Base-by-base conservation (phyloP, 352 stramenopile genomes). In the Phytophthora vignae region DNA sequence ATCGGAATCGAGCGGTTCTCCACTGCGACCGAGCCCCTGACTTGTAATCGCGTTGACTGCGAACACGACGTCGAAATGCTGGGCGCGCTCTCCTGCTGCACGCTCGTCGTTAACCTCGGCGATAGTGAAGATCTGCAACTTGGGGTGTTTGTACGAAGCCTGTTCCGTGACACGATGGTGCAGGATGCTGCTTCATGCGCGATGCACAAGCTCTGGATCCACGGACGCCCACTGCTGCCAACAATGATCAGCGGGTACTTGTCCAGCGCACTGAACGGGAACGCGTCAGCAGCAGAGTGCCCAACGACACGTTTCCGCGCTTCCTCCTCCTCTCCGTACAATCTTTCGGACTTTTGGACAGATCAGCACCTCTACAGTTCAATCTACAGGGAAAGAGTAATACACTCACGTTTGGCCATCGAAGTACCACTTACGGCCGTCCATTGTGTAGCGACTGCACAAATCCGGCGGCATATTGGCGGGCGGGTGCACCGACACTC, bases 11-110 rank as follows among this genome's bases (percentile, higher is more conserved):
- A 94, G 58, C 17, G 75, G 78, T 60, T 95, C 87, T 10, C 87
- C 86, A 66, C 91, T 92, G 10, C 89, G 71, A 3, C 87, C 88
- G 2, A 96, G 69, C 9, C 88, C 88, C 67, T 92, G 81, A 67
- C 94, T 89, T 65, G 95, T 84, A 21, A 95, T 78, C 1, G 73
- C 73, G 9, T 77, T 76, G 38, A 82, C 79, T 33, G 72, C 73
- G 25, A 84, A 56, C 21, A 83, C 77, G 40, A 65, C 64, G 25
- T 84, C 71, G 46, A 77, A 84, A 17, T 69, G 67, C 48, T 69
- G 69, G n/a, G 38, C 49, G n/a, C 19, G 38, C 1, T 55, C 57
- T 42, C 36, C 36, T 42, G 36, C 36, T 10, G 46, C 46, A 53
- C n/a, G 5, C 19, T 27, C 21, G 46, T 71, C 54, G 1, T 60